phyloP scores from a whole-genome alignment of 345 rosid genomes.

The Fremontodendron californicum region DNA sequence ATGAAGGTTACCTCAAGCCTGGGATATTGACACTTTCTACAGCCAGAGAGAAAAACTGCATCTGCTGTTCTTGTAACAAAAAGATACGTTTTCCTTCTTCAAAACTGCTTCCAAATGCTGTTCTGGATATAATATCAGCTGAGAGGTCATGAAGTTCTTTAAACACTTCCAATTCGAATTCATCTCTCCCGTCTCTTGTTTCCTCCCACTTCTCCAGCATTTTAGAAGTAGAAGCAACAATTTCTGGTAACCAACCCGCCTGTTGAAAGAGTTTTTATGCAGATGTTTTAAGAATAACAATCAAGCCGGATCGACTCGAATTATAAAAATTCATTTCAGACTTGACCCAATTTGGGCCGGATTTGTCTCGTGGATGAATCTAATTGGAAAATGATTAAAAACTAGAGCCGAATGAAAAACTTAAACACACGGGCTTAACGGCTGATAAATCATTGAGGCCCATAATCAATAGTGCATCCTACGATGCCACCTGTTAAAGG shows the following conservation, averaged over 20 bases:
- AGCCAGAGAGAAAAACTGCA: slow-evolving; percentile 51
- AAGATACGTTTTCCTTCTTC: slow-evolving; percentile 75
- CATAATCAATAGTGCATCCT: no score
- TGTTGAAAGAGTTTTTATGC: slow-evolving; percentile 3
- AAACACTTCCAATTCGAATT: slow-evolving; percentile 61
- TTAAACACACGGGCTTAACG: no score
- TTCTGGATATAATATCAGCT: slow-evolving; percentile 70
- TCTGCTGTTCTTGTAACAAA: slow-evolving; percentile 64
- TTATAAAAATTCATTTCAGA: no score
- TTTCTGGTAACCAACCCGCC: slow-evolving; percentile 68
- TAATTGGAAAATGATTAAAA: no score
- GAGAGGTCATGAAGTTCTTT: slow-evolving; percentile 58
- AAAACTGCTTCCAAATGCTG: slow-evolving; percentile 78
- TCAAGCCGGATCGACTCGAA: no score
- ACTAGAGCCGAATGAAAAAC: no score
- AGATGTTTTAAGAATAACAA: no score
- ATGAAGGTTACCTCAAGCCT: slow-evolving; percentile 58
- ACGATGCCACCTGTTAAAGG: no score
- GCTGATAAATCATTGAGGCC: no score
- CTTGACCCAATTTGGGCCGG: no score
- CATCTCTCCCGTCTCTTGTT: slow-evolving; percentile 45
- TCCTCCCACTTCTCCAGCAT: slow-evolving; percentile 75
- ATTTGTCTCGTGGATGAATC: no score
- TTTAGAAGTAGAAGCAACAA: slow-evolving; percentile 40
- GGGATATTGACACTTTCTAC: slow-evolving; percentile 61